phyloP scores from a whole-genome alignment of 1,284 basidiomycete genomes.

The Trametes hirsuta region DNA sequence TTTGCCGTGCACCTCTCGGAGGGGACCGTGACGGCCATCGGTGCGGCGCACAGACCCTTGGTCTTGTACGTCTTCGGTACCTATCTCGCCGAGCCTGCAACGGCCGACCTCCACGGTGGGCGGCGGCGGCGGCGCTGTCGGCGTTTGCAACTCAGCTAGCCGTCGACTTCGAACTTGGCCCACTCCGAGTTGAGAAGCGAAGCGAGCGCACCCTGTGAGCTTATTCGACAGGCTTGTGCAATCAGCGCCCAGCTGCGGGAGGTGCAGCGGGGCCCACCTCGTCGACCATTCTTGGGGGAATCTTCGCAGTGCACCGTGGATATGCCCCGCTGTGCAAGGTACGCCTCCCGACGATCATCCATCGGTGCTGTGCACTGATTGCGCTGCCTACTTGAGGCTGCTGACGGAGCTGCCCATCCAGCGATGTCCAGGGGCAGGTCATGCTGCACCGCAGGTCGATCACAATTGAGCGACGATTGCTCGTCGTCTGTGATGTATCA shows the following conservation, averaged over 20 bases:
- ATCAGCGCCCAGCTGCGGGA: neutral
- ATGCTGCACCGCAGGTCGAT: neutral
- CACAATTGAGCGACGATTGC: neutral
- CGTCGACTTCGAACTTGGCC: neutral
- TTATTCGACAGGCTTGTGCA: neutral
- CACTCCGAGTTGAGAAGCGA: neutral
- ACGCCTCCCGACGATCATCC: neutral
- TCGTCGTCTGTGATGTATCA: neutral
- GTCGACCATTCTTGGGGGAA: neutral
- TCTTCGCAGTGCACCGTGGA: neutral
- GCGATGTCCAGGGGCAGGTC: neutral
- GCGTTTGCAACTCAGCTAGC: neutral
- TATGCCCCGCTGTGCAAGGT: neutral
- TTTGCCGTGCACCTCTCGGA: too few species aligned
- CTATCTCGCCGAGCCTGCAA: neutral
- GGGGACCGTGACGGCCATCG: too few species aligned
- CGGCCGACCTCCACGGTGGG: neutral
- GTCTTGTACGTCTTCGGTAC: slow-evolving; percentile 3
- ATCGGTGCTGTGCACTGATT: neutral
- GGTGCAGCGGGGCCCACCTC: neutral
- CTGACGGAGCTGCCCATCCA: neutral
- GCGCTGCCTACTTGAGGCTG: neutral
- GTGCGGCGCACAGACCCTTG: neutral
- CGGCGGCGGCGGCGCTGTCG: too few species aligned
- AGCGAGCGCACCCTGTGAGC: neutral